Evolutionary conservation across 306 rosid genomes (phyloP).

Genomic region (Inga oerstediana): DNA sequence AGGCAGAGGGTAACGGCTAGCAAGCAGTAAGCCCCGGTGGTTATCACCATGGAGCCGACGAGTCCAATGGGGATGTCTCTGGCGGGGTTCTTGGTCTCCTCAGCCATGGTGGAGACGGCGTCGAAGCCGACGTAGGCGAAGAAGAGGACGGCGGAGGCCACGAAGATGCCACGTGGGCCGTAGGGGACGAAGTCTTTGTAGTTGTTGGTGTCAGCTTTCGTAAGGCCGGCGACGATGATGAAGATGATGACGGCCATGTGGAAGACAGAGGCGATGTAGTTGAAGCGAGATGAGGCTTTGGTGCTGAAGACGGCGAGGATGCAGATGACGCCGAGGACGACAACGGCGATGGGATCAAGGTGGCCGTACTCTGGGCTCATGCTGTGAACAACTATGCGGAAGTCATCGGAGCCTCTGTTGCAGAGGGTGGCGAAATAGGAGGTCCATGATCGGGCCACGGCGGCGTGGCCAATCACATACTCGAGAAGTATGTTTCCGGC

Average conservation of each 20-base stretch:
- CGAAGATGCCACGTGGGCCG: slow-evolving; percentile 57
- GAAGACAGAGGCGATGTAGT: slow-evolving; percentile 70
- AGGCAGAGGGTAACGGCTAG: slow-evolving; percentile 74
- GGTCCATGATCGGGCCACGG: slow-evolving; percentile 86
- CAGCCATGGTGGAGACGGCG: slow-evolving; percentile 84
- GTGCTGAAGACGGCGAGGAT: slow-evolving; percentile 67
- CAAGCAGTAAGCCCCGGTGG: slow-evolving; percentile 49
- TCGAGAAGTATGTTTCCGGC: slow-evolving; percentile 87
- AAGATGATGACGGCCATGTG: slow-evolving; percentile 60
- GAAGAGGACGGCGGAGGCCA: slow-evolving; percentile 76
- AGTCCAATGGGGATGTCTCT: slow-evolving; percentile 87
- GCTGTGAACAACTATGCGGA: slow-evolving; percentile 49
- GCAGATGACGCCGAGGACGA: slow-evolving; percentile 44
- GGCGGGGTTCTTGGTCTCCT: slow-evolving; percentile 81
- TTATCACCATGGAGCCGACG: slow-evolving; percentile 72
- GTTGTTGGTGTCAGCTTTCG: slow-evolving; percentile 60
- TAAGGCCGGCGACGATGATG: slow-evolving; percentile 74
- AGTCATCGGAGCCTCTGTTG: slow-evolving; percentile 50
- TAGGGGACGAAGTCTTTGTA: slow-evolving; percentile 41
- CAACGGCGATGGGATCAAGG: slow-evolving; percentile 78
- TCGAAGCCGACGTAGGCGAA: slow-evolving; percentile 88
- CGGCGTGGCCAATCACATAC: slow-evolving; percentile 65
- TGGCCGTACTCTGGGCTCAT: slow-evolving; percentile 36
- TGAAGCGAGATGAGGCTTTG: slow-evolving; percentile 80
- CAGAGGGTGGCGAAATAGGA: slow-evolving; percentile 83